Percentiles rank a stretch among this genome's conserved stretches.
Evolutionary conservation across 345 rosid genomes (phyloP).

Genomic region (Laguncularia racemosa): DNA sequence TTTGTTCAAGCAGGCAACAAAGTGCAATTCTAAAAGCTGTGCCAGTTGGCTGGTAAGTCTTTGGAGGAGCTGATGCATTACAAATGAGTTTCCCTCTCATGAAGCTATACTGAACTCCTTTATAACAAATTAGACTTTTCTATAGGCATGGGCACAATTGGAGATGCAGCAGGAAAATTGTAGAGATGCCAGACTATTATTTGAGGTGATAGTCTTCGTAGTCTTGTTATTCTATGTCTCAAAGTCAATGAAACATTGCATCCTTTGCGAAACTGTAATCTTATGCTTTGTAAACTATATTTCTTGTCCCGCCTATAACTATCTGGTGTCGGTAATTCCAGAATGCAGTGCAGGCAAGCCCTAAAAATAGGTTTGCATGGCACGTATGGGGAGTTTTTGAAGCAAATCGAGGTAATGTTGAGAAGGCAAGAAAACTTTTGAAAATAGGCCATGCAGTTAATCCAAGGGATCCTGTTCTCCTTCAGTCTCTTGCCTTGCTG

Average conservation of each 20-base stretch:
- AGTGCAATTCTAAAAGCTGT: constrained; percentile 79
- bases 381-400: constrained; percentile 96
- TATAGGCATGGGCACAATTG: constrained; percentile 94
- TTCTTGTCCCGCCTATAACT: no score
- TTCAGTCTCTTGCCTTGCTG: constrained; percentile 85
- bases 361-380: constrained; percentile 95
- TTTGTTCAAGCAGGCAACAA: constrained; percentile 86
- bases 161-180: constrained; percentile 81
- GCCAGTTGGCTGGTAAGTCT: constrained; percentile 98
- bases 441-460: constrained; percentile 89
- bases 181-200: constrained; percentile 63
- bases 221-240: neutral
- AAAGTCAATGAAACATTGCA: neutral
- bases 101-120: no score
- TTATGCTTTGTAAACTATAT: no score
- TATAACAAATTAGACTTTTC: constrained; percentile 2
- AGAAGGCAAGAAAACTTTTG: constrained; percentile 73
- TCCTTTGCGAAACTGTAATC: neutral
- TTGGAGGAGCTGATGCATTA: neutral
- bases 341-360: constrained; percentile 96
- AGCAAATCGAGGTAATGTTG: constrained; percentile 57
- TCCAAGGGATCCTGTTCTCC: constrained; percentile 91
- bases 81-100: constrained; percentile 1
- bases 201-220: constrained; percentile 51
- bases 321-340: constrained; percentile 9